A percentile compares a stretch with the other conserved stretches of the same genome.
These are phyloP conservation scores for Dacryopinax spathularia DNA, from an alignment of 768 basidiomycete genomes.

Conservation along the genomic window DNA sequence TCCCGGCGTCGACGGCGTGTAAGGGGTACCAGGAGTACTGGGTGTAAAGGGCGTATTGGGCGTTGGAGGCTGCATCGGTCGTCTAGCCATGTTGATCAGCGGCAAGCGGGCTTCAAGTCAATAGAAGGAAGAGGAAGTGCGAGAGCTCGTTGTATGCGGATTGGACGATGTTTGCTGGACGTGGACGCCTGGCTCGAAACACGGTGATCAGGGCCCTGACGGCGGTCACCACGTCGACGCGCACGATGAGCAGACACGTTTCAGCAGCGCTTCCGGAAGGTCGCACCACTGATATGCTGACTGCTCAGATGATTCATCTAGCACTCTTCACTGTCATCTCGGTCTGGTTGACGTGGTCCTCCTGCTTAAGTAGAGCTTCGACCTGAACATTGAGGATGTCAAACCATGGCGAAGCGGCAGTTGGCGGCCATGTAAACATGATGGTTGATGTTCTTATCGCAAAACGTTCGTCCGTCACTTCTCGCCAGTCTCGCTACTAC, in stretches of 20 bases:
- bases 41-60: background rate
- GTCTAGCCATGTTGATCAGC: background rate
- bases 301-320: too few relatives aligned
- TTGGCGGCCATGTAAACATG: slow-evolving; percentile 1
- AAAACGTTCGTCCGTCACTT: background rate
- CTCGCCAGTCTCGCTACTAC: background rate
- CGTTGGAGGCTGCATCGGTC: background rate
- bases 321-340: too few relatives aligned
- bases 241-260: background rate
- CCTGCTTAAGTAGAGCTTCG: too few relatives aligned
- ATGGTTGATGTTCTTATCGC: background rate
- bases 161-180: background rate
- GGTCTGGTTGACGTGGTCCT: too few relatives aligned
- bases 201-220: background rate
- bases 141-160: too few relatives aligned
- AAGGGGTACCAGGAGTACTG: background rate
- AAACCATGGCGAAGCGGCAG: too few relatives aligned
- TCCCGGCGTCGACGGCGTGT: background rate
- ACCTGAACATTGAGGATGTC: too few relatives aligned
- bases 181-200: background rate
- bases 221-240: background rate
- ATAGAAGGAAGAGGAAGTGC: background rate
- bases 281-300: too few relatives aligned
- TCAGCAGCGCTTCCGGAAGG: too few relatives aligned
- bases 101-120: background rate